phyloP scores from a whole-genome alignment of 768 basidiomycete genomes.

The Trichaptum fuscoviolaceum region DNA sequence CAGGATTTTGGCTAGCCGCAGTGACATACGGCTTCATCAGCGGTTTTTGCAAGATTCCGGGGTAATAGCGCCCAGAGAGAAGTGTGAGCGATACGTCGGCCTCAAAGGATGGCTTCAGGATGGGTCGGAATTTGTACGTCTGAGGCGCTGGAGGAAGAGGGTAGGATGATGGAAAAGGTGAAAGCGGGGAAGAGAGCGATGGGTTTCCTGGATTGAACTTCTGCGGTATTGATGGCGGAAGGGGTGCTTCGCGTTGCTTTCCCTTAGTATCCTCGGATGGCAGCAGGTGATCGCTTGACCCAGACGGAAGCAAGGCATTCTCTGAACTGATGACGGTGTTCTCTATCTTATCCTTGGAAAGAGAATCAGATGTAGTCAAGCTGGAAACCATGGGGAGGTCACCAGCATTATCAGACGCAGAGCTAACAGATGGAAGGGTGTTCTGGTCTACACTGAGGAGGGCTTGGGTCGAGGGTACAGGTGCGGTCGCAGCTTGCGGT shows the following conservation, averaged over 20 bases:
- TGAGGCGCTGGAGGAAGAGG: conserved; percentile 58
- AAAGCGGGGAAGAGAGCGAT: not conserved
- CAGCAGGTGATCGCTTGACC: not conserved
- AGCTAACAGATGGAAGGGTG: no score
- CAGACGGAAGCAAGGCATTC: not conserved
- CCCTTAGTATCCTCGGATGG: not conserved
- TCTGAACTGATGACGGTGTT: not conserved
- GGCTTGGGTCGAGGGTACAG: not conserved
- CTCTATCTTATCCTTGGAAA: not conserved
- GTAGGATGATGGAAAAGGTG: conserved; percentile 17
- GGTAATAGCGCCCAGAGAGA: conserved; percentile 79
- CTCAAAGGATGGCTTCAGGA: conserved; percentile 58
- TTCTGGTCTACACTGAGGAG: no score
- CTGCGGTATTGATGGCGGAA: not conserved
- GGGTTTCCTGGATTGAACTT: not conserved
- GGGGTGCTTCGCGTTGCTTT: not conserved
- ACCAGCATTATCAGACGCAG: not conserved
- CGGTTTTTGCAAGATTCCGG: conserved; percentile 61
- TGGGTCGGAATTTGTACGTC: conserved; percentile 65
- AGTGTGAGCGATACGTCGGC: conserved; percentile 62
- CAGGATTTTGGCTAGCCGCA: conserved; percentile 33
- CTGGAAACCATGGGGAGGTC: not conserved
- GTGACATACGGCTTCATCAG: conserved; percentile 40
- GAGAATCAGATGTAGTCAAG: not conserved
- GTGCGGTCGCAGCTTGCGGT: not conserved